Conservation (phyloP, 1,284 basidiomycete genomes). For the Ganoderma meredithae region DNA sequence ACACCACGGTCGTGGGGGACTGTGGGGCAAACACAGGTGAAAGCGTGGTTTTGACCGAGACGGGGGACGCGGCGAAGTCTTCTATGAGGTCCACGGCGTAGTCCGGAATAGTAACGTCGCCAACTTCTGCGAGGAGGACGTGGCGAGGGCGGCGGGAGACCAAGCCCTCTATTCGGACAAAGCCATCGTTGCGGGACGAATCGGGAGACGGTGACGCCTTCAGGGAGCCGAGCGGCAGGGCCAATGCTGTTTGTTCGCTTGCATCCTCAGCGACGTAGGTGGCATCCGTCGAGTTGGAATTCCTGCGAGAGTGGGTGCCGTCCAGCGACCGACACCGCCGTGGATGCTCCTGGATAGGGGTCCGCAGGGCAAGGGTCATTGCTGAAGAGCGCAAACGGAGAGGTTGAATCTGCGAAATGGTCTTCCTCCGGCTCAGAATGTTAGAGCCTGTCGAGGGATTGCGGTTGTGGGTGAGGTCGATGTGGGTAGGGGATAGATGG, state of each 20-base stretch:
- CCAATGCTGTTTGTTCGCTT: conserved; percentile 18
- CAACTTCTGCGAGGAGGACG: conserved; percentile 32
- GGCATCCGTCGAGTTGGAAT: conserved; percentile 26
- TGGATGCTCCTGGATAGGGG: conserved; percentile 18
- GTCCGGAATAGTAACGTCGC: conserved; percentile 32
- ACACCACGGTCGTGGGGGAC: background rate
- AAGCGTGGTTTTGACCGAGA: conserved; percentile 31
- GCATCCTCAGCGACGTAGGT: conserved; percentile 24
- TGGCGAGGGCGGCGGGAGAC: conserved; percentile 29
- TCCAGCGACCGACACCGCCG: conserved; percentile 29
- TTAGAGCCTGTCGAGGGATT: conserved; percentile 16
- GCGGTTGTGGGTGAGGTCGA: conserved; percentile 19
- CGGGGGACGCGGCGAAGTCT: conserved; percentile 29
- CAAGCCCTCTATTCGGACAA: conserved; percentile 30
- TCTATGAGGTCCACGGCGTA: conserved; percentile 39
- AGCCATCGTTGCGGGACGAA: conserved; percentile 19
- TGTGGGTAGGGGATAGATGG: conserved; percentile 35
- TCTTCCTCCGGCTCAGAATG: conserved; percentile 25
- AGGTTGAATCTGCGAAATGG: conserved; percentile 34
- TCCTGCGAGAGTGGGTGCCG: conserved; percentile 25
- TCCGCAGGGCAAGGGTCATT: conserved; percentile 24
- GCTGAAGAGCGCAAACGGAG: conserved; percentile 34
- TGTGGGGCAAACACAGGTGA: background rate
- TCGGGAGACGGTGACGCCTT: conserved; percentile 17
- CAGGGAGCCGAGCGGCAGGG: conserved; percentile 4